Conservation (phyloP, 495 filamentous ascomycete genomes). For the Xylaria longipes region DNA sequence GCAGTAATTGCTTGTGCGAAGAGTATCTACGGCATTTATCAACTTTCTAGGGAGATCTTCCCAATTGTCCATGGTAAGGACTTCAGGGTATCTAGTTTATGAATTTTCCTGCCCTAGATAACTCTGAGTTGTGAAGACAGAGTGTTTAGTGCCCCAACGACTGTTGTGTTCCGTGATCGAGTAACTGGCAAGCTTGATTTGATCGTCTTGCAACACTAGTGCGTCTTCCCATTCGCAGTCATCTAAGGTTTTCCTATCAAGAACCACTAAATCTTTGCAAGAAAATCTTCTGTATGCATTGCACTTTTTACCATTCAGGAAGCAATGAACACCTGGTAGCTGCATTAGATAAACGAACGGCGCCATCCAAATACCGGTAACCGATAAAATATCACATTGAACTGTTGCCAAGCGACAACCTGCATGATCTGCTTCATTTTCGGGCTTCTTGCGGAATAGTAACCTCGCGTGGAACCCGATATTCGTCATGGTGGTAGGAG, state of each 20-base stretch:
- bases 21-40: background rate
- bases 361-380: background rate
- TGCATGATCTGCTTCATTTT: background rate
- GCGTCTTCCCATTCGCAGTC: background rate
- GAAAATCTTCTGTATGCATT: background rate
- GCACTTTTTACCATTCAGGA: background rate
- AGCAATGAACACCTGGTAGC: background rate
- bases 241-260: background rate
- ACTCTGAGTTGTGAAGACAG: background rate
- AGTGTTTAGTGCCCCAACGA: background rate
- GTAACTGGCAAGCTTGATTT: background rate
- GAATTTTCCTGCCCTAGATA: background rate
- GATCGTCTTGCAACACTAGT: background rate
- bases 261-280: background rate
- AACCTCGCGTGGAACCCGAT: background rate
- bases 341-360: background rate
- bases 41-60: no score
- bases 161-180: background rate
- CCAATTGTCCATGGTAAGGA: no score
- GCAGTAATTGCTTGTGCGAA: background rate
- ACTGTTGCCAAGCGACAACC: background rate
- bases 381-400: background rate
- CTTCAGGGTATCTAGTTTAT: background rate
- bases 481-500: background rate
- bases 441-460: background rate